A percentile compares a stretch with the other conserved stretches of the same genome.
Evolutionary conservation across 371 early-diverging fungal genomes (phyloP).

Genomic region (Capniomyces stellatus): DNA sequence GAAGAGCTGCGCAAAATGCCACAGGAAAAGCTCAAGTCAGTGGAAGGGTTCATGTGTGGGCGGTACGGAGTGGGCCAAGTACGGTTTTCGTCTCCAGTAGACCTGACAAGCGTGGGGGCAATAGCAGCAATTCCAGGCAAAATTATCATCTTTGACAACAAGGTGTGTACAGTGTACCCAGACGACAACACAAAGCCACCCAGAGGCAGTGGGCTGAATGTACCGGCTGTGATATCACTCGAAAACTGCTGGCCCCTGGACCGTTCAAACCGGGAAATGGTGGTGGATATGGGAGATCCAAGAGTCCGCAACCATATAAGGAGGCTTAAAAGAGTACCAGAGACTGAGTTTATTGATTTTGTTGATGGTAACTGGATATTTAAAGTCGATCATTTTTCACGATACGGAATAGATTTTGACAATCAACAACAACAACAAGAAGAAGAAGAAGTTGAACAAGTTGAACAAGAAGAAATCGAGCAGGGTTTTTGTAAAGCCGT

Average conservation of each 20-base stretch:
- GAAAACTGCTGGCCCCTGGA: constrained; percentile 65
- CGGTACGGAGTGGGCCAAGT: constrained; percentile 55
- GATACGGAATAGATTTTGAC: constrained; percentile 44
- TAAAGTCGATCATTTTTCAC: constrained; percentile 68
- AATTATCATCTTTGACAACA: constrained; percentile 49
- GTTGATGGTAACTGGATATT: constrained; percentile 72
- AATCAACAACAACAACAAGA: constrained; percentile 27
- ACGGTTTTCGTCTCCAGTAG: constrained; percentile 56
- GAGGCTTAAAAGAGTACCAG: constrained; percentile 40
- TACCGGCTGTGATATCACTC: constrained; percentile 60
- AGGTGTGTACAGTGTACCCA: constrained; percentile 63
- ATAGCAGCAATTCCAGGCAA: constrained; percentile 60
- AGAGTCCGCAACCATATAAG: constrained; percentile 46
- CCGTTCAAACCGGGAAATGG: constrained; percentile 45
- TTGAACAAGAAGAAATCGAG: constrained; percentile 8
- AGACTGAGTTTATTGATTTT: constrained; percentile 63
- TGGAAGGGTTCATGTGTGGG: constrained; percentile 56
- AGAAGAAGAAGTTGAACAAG: constrained; percentile 20
- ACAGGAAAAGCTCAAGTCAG: constrained; percentile 44
- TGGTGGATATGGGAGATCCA: constrained; percentile 46
- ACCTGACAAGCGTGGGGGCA: constrained; percentile 41
- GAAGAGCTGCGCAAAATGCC: constrained; percentile 34
- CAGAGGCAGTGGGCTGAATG: constrained; percentile 72
- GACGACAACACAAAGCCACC: constrained; percentile 57
- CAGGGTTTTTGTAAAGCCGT: constrained; percentile 24